These are phyloP conservation scores for Scalesia atractyloides DNA, from an alignment of 129 eudicot genomes.

Conservation along the genomic window DNA sequence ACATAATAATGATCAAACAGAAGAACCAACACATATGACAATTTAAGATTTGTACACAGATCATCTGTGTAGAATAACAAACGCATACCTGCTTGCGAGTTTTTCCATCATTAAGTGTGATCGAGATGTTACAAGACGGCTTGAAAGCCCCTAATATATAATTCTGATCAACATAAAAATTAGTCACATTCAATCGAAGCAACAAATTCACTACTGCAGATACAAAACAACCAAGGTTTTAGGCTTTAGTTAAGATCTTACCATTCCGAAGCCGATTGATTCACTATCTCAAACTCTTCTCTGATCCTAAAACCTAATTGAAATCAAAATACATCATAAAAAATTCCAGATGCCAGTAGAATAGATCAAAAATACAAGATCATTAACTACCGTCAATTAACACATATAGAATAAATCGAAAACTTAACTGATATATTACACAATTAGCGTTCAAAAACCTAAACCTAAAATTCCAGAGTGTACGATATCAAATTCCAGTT, in stretches of 20 bases:
- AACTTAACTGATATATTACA: background rate
- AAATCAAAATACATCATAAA: conserved; percentile 15
- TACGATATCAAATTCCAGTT: no score
- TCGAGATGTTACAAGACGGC: conserved; percentile 78
- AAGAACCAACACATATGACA: conserved; percentile 4
- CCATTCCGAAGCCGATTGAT: conserved; percentile 40
- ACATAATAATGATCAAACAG: background rate
- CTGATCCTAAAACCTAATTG: conserved; percentile 19
- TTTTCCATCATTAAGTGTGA: conserved; percentile 83
- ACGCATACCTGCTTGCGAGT: conserved; percentile 78
- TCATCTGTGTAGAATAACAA: conserved; percentile 15
- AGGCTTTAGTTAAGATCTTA: conserved; percentile 10
- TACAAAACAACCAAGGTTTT: background rate
- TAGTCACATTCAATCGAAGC: conserved; percentile 25
- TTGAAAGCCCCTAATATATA: conserved; percentile 89
- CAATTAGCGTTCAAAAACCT: conserved; percentile 15
- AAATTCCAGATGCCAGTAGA: conserved; percentile 5
- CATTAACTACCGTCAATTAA: conserved; percentile 3
- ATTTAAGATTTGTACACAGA: background rate
- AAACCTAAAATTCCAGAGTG: background rate
- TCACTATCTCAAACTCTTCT: conserved; percentile 24
- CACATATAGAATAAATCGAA: conserved; percentile 15
- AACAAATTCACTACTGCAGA: background rate
- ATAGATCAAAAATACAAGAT: background rate
- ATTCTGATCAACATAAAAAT: conserved; percentile 55